Conservation (phyloP, 441 rosid genomes). For the Erodium texanum region DNA sequence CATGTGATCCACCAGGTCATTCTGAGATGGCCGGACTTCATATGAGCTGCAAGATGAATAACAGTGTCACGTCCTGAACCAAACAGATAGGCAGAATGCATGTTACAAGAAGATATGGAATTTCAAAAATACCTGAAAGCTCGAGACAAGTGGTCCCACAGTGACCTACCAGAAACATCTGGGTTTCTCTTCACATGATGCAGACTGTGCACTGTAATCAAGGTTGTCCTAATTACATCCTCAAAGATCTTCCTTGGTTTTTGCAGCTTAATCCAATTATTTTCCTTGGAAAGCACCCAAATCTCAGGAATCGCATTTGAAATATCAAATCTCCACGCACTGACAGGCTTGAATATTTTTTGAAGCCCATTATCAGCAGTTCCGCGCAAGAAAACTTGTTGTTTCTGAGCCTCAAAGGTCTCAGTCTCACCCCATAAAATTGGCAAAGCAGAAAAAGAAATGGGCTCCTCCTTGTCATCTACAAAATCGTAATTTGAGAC, state of each 20-base stretch:
- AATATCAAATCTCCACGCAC: conserved; percentile 67
- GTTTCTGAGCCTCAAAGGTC: conserved; percentile 17
- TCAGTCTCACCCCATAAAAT: conserved; percentile 40
- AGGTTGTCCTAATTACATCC: conserved; percentile 39
- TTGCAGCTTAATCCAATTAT: conserved; percentile 53
- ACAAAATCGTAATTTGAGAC: conserved; percentile 54
- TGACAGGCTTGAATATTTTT: conserved; percentile 45
- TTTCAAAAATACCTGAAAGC: conserved; percentile 37
- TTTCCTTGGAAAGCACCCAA: conserved; percentile 52
- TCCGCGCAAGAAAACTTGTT: conserved; percentile 48
- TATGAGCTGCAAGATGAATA: conserved; percentile 38
- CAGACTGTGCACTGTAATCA: conserved; percentile 51
- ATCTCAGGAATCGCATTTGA: conserved; percentile 41
- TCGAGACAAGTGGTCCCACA: conserved; percentile 56
- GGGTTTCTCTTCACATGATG: conserved; percentile 49
- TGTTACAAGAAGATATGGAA: neutral
- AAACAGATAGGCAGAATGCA: conserved; percentile 1
- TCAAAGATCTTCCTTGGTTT: conserved; percentile 74
- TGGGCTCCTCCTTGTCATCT: conserved; percentile 42
- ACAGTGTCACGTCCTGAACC: conserved; percentile 6
- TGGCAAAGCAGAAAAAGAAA: conserved; percentile 58
- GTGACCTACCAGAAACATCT: conserved; percentile 39
- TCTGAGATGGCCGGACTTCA: conserved; percentile 59
- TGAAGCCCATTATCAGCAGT: conserved; percentile 46
- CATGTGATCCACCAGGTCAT: conserved; percentile 68